Evolutionary conservation across 352 stramenopile genomes (phyloP), one percentile per base, ranked within the genome.

Genomic region (Globisporangium sylvaticum): DNA sequence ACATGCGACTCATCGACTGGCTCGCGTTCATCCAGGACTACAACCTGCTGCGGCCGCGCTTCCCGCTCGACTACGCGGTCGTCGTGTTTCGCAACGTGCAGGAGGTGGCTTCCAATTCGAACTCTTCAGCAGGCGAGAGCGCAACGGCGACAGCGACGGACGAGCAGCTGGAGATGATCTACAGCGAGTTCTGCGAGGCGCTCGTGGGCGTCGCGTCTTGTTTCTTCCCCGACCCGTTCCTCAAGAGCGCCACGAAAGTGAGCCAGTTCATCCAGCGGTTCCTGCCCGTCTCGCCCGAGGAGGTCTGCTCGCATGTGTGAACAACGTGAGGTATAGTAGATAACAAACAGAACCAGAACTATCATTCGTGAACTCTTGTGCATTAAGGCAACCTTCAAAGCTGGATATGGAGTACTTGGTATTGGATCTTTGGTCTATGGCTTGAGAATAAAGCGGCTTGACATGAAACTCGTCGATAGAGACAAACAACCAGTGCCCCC

Each of bases 191-290:
- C 52, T 90, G 79, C 42, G 84, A 93, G 25, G 84, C 80, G 0
- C 71, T 93, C 55, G 76, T 88, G 29, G 79, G 71, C 18, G 68
- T 91, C 42, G 67, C 83, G 7, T 64, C 79, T 25, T 85, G 75
- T 29, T 88, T 79, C 71, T 82, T 88, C 39, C 84, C 84, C 1
- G 78, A 91, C 37, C 84, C 84, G 62, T 93, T 91, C 54, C 60
- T 88, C 8, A 76, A 73, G 31, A 76, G 70, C 29, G 76, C 78
- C 15, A 79, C 80, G 18, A 87, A 87, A 31, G 63, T 89, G 22
- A 77, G 75, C n/a, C 81, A 91, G 61, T 91, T 91, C 65, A 75
- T 91, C n/a, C 80, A 80, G 29, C 78, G 83, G 20, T 90, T 84
- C 53, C 65, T 91, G 57, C 83, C 83, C 12, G 69, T 91, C 2